Evolutionary conservation across 257 asterid species (phyloP).

Genomic region (Thymus mandschuricus): DNA sequence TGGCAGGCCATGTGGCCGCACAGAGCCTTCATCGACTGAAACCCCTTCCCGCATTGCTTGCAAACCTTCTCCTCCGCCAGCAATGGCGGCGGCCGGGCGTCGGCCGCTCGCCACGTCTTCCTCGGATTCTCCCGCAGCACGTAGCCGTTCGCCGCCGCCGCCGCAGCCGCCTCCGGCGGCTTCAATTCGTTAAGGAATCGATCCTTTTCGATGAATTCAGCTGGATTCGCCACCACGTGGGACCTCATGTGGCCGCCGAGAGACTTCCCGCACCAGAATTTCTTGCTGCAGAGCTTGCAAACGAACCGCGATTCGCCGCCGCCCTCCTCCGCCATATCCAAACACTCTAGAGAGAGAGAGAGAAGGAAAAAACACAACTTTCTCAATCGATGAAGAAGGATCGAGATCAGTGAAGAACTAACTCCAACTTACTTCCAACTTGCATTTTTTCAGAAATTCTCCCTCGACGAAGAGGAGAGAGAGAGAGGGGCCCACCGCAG

Average conservation of each 20-base stretch:
- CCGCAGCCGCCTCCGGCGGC: neutral
- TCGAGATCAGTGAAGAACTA: conserved; percentile 34
- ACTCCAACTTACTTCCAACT: conserved; percentile 32
- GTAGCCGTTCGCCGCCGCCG: conserved; percentile 34
- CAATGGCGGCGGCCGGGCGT: conserved; percentile 51
- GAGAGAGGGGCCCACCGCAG: conserved; percentile 23
- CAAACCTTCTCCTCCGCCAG: conserved; percentile 69
- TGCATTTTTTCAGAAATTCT: no score
- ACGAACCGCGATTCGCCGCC: conserved; percentile 53
- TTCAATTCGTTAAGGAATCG: conserved; percentile 38
- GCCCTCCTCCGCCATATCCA: conserved; percentile 45
- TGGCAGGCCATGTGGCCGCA: conserved; percentile 99
- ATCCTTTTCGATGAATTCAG: conserved; percentile 53
- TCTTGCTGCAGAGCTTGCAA: conserved; percentile 71
- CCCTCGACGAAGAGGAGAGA: no score
- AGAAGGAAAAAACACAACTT: no score
- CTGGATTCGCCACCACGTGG: conserved; percentile 62
- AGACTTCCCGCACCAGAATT: conserved; percentile 81
- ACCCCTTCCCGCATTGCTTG: conserved; percentile 93
- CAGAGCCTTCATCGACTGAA: conserved; percentile 85
- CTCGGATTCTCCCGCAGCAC: conserved; percentile 87
- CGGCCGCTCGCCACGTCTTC: conserved; percentile 81
- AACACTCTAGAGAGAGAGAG: no score
- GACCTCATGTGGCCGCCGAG: conserved; percentile 91
- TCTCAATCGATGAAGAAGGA: conserved; percentile 2